Evolutionary conservation across 306 rosid species (phyloP).

Genomic region (Comarum palustre): DNA sequence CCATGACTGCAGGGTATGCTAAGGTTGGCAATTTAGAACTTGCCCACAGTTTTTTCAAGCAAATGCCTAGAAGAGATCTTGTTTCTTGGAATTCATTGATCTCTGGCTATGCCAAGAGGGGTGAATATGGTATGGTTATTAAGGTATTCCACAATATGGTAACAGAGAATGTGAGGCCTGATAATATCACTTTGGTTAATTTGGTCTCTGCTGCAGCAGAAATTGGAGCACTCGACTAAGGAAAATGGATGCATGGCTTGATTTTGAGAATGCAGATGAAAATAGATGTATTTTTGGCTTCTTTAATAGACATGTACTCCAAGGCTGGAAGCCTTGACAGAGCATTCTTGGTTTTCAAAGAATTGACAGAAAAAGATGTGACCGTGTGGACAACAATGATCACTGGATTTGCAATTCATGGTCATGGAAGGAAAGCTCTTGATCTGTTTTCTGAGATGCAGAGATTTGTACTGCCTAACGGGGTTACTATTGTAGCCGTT

Average conservation of each 20-base stretch:
- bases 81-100: slow-evolving; percentile 63
- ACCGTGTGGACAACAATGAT: slow-evolving; percentile 55
- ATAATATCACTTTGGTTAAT: slow-evolving; percentile 39
- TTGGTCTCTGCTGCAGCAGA: slow-evolving; percentile 48
- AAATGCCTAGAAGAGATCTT: slow-evolving; percentile 45
- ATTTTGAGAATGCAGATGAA: slow-evolving; percentile 34
- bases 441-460: slow-evolving; percentile 46
- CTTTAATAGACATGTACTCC: slow-evolving; percentile 58
- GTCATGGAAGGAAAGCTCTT: slow-evolving; percentile 45
- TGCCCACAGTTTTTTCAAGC: slow-evolving; percentile 37
- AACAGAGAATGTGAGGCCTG: slow-evolving; percentile 34
- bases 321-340: slow-evolving; percentile 47
- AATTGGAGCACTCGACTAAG: slow-evolving; percentile 48
- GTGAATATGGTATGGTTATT: slow-evolving; percentile 29
- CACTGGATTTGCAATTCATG: slow-evolving; percentile 53
- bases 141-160: slow-evolving; percentile 34
- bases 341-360: slow-evolving; percentile 44
- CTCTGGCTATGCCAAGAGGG: slow-evolving; percentile 41
- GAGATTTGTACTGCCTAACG: slow-evolving; percentile 33
- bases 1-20: slow-evolving; percentile 46
- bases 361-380: slow-evolving; percentile 37
- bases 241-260: slow-evolving; percentile 47
- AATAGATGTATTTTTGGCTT: slow-evolving; percentile 44
- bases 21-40: slow-evolving; percentile 47
- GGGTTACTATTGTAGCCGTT: slow-evolving; percentile 45